phyloP scores from a whole-genome alignment of 306 rosid genomes.

The Rosa chinensis region DNA sequence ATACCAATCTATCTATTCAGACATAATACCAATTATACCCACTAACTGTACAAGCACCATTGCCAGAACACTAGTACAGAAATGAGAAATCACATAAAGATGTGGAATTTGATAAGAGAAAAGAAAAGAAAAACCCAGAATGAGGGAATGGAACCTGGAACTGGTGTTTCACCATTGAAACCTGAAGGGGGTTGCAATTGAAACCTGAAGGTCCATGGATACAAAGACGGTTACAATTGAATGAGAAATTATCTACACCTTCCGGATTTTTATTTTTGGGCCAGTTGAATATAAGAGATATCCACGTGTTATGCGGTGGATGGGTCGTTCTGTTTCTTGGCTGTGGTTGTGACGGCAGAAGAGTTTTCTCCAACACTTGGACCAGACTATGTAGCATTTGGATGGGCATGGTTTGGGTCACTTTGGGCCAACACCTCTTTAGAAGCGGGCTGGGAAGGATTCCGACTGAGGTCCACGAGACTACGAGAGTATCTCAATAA shows the following conservation, averaged over 20 bases:
- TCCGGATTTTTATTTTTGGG: not conserved
- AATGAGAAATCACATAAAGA: not conserved
- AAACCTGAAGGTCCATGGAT: not conserved
- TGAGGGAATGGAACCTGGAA: conserved; percentile 4
- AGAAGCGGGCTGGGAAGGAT: too few relatives aligned
- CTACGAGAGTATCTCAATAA: too few relatives aligned
- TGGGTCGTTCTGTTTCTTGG: not conserved
- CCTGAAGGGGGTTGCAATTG: not conserved
- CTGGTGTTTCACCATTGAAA: not conserved
- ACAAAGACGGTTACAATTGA: not conserved
- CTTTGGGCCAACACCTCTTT: too few relatives aligned
- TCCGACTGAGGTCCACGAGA: too few relatives aligned
- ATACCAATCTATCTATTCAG: conserved; percentile 24
- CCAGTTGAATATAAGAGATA: not conserved
- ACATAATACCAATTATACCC: conserved; percentile 16
- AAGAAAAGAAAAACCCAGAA: not conserved
- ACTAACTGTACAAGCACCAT: conserved; percentile 27
- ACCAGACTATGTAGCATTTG: too few relatives aligned
- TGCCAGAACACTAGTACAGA: not conserved
- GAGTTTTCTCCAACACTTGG: not conserved
- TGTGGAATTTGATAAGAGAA: not conserved
- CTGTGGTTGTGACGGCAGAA: not conserved
- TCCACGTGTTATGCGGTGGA: not conserved
- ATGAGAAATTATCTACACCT: conserved; percentile 1
- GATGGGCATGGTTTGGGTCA: too few relatives aligned